These are phyloP conservation scores for Solanum pimpinellifolium DNA, from an alignment of 257 asterid species.

Conservation along the genomic window DNA sequence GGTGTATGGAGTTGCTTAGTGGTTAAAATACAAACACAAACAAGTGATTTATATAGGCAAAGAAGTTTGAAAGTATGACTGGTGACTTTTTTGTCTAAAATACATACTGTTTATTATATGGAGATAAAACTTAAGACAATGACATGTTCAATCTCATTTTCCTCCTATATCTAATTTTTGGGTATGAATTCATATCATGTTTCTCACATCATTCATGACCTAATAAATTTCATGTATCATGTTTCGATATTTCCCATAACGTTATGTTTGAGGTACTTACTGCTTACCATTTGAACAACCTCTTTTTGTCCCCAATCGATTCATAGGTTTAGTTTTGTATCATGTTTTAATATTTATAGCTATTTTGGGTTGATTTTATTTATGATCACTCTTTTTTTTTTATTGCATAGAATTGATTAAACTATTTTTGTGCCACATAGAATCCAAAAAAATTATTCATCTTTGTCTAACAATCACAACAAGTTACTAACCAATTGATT, in stretches of 20 bases:
- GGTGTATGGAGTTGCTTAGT: neutral
- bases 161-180: neutral
- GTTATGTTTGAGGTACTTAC: neutral
- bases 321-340: neutral
- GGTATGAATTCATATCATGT: neutral
- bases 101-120: neutral
- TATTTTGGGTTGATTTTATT: neutral
- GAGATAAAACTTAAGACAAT: neutral
- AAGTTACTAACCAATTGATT: neutral
- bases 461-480: neutral
- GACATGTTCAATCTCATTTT: neutral
- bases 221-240: neutral
- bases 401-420: neutral
- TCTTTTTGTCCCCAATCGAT: neutral
- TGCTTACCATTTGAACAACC: neutral
- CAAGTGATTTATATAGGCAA: conserved; percentile 15
- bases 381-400: neutral
- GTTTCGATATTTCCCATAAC: neutral
- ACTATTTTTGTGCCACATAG: neutral
- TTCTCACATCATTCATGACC: neutral
- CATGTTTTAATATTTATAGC: neutral
- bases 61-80: neutral
- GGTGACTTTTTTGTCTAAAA: neutral
- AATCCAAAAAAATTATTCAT: neutral
- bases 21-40: neutral